Percentiles rank a stretch among this genome's conserved stretches.
Conservation (phyloP, 2,329 filamentous ascomycete genomes). For the Drechslerella coelobrocha region DNA sequence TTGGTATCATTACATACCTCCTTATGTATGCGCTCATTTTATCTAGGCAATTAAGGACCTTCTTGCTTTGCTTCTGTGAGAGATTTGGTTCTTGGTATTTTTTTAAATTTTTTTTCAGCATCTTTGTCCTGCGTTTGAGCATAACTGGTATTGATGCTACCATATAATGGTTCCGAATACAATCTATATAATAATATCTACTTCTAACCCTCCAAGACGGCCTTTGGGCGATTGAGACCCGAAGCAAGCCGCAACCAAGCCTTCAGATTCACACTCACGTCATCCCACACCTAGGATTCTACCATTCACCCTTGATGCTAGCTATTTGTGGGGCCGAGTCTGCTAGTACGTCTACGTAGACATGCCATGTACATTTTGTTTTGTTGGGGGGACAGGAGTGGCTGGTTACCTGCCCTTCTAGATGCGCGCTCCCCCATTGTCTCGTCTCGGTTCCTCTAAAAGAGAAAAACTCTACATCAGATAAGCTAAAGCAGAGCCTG, state of each 20-base stretch:
- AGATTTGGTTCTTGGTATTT: too few relatives aligned
- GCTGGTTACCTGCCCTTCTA: conserved; percentile 17
- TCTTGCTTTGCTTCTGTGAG: too few relatives aligned
- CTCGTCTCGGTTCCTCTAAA: conserved; percentile 2
- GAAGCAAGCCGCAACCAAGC: background rate
- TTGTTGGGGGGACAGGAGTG: conserved; percentile 30
- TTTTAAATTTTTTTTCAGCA: too few relatives aligned
- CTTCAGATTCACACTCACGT: conserved; percentile 31
- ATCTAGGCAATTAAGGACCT: too few relatives aligned
- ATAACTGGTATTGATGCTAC: too few relatives aligned
- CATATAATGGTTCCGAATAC: too few relatives aligned
- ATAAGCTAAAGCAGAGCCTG: background rate
- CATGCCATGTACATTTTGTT: conserved; percentile 12
- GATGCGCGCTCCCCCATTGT: background rate
- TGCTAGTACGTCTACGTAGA: background rate
- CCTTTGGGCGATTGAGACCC: too few relatives aligned
- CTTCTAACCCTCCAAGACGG: too few relatives aligned
- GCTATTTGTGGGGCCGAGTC: conserved; percentile 33
- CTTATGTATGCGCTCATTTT: too few relatives aligned
- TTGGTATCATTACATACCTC: too few relatives aligned
- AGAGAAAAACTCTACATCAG: background rate
- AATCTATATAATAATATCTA: too few relatives aligned
- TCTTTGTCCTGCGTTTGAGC: too few relatives aligned
- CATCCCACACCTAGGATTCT: conserved; percentile 2
- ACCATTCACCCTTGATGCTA: conserved; percentile 23